Percentiles rank a stretch among this genome's conserved stretches.
Conservation (phyloP, 345 rosid species). For the Eucalyptus sp. region DNA sequence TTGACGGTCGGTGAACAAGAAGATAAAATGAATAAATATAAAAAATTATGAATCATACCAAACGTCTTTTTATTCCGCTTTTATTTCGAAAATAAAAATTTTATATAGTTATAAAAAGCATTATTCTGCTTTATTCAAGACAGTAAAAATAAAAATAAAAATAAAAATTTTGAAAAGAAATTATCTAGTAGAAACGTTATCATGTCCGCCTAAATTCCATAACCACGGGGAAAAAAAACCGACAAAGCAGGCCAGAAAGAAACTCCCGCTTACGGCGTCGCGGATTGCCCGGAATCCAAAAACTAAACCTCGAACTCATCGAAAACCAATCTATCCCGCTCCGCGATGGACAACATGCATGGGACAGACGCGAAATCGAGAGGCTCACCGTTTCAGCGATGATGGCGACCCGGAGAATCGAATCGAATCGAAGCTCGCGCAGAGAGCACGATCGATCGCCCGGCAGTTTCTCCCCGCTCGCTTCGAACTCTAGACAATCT, state of each 20-base stretch:
- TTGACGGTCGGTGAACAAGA: no score
- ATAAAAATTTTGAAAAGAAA: no score
- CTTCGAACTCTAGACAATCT: neutral
- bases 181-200: no score
- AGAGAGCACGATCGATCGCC: neutral
- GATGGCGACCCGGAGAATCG: neutral
- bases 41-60: no score
- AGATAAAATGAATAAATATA: no score
- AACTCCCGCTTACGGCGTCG: neutral
- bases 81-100: no score
- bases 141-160: no score
- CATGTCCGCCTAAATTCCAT: neutral
- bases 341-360: neutral
- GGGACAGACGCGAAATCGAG: neutral
- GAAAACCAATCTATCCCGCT: neutral
- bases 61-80: no score
- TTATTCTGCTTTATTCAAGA: no score
- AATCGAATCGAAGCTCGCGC: neutral
- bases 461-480: neutral
- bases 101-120: no score
- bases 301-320: neutral
- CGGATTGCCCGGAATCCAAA: neutral
- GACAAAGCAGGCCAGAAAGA: neutral
- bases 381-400: neutral
- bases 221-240: neutral